Evolutionary conservation across 352 stramenopile genomes (phyloP).

Genomic region (Phytophthora fragariaefolia): DNA sequence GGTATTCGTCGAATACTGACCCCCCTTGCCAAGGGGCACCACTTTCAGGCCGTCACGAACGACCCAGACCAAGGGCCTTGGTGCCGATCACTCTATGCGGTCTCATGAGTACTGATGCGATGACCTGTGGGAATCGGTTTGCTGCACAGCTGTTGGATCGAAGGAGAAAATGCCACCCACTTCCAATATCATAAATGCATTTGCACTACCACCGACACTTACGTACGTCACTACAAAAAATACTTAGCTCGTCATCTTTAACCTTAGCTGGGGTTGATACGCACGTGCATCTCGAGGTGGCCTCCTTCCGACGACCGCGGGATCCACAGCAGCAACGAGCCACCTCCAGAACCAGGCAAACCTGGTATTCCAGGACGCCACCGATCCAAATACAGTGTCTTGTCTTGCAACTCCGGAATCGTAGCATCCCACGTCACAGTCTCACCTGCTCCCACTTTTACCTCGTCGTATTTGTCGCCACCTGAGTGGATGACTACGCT

Average conservation of each 20-base stretch:
- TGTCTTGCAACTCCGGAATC: conserved; percentile 20
- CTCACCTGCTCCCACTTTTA: conserved; percentile 9
- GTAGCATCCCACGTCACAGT: conserved; percentile 21
- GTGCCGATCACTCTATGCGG: no score
- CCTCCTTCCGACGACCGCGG: conserved; percentile 12
- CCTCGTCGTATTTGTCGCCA: conserved; percentile 9
- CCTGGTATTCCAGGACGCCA: conserved; percentile 12
- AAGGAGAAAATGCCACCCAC: no score
- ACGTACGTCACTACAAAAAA: neutral
- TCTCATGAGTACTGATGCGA: no score
- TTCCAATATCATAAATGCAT: no score
- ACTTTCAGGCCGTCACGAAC: no score
- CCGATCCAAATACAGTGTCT: conserved; percentile 24
- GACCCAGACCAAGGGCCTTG: no score
- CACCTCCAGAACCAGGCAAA: conserved; percentile 17
- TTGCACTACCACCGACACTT: no score
- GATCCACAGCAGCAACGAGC: conserved; percentile 22
- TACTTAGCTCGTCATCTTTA: neutral
- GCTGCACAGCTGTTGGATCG: no score
- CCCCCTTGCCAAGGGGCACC: no score
- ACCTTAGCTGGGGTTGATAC: conserved; percentile 20
- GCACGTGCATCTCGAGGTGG: conserved; percentile 18
- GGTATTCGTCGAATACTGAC: no score
- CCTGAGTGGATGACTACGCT: conserved; percentile 23
- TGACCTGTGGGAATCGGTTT: no score